Percentiles rank a stretch among this genome's conserved stretches.
Conservation (phyloP, 1,139 yeast genomes). For the Lodderomyces parapsilosis region DNA sequence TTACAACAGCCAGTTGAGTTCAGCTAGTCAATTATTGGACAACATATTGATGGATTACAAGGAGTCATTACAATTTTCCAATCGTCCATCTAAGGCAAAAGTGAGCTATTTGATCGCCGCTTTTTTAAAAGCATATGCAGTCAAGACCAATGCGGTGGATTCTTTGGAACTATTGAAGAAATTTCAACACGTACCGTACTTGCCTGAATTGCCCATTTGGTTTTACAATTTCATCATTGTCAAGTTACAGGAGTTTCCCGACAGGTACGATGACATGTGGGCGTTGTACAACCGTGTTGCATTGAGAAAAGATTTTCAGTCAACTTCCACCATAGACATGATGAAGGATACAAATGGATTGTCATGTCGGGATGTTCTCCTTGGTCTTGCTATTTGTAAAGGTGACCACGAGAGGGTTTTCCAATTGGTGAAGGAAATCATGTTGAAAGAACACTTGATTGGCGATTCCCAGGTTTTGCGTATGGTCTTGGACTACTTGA, state of each 20-base stretch:
- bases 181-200: conserved; percentile 31
- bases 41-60: conserved; percentile 34
- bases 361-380: conserved; percentile 30
- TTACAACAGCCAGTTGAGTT: conserved; percentile 43
- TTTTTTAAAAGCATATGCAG: conserved; percentile 29
- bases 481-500: conserved; percentile 33
- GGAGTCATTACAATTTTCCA: conserved; percentile 15
- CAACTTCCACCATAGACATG: conserved; percentile 9
- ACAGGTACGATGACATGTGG: conserved; percentile 25
- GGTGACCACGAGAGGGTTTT: conserved; percentile 39
- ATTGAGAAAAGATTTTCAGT: conserved; percentile 38
- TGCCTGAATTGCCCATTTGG: conserved; percentile 38
- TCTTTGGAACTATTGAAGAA: conserved; percentile 28
- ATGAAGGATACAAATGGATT: conserved; percentile 14
- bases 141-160: conserved; percentile 19
- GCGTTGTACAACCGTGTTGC: conserved; percentile 34
- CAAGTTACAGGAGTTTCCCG: conserved; percentile 19
- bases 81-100: conserved; percentile 21
- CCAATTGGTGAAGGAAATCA: conserved; percentile 38
- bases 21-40: conserved; percentile 59
- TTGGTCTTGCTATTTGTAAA: conserved; percentile 32
- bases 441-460: conserved; percentile 33
- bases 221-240: conserved; percentile 34
- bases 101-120: conserved; percentile 33
- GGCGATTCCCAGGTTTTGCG: conserved; percentile 29